Base-by-base conservation (phyloP, 495 filamentous ascomycete genomes). In the Penicillium steckii region DNA sequence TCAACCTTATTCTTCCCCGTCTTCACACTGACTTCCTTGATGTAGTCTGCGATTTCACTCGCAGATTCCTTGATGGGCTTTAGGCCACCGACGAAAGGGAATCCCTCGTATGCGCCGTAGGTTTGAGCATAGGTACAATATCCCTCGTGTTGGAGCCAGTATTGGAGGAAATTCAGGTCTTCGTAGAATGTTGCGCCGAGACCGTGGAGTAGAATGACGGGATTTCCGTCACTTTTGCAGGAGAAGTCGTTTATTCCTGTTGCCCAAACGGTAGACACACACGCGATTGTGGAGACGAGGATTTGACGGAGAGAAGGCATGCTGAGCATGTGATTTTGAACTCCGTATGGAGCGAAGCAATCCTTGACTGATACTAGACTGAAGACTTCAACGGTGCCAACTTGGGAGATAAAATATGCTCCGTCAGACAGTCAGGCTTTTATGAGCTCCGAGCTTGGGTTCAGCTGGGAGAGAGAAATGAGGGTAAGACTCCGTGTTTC, bases 41-140 rank as follows among this genome's bases (percentile, higher is more conserved):
- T 70, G 57, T 77, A 82, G 1, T 49, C 57, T 3, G 78, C 79
- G 48, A 82, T 79, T 29, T 81, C 72, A 13, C 54, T 54, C 4
- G 77, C 75, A 25, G 77, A 79, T 7, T 74, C 68, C 37, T 50
- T 52, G 68, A 81, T 77, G 6, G 69, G 45, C 23, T 63, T 61
- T 4, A 80, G 49, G 0, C 78, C 78, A 37, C 78, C 79, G 2
- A 80, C 55, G 47, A 74, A 71, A 8, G 74, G 71, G 49, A 77
- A 74, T 1, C 67, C 61, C 1, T 61, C 56, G 61, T 79, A 75
- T 13, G 70, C 76, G 46, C 80, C 80, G 61, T 81, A 82, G 13
- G 78, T 80, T 19, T 57, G 45, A 0, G 77, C 71, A 57, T 72
- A 82, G 19, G 77, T 79, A 69, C 78, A 81, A 62, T 76, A 80